Base-by-base conservation (phyloP, 305 asterid genomes). In the Ilex paraguariensis region DNA sequence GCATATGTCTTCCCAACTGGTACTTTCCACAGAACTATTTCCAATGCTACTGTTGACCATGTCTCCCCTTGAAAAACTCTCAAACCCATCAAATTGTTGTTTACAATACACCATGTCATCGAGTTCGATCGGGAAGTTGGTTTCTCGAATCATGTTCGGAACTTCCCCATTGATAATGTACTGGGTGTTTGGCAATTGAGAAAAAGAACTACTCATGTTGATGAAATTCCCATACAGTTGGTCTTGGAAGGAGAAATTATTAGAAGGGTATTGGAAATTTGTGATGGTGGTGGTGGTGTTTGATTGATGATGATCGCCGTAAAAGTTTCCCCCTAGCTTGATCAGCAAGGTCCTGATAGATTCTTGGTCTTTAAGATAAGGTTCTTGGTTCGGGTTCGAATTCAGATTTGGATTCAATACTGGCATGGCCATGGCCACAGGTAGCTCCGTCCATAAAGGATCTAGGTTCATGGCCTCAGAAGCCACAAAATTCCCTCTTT, bases 1-100 rank as follows among this genome's bases (percentile, higher is more conserved):
- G 30, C 50, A 75, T 17, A 64, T 56, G 11, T 85, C 81, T 64
- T 66, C 82, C 78, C 82, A 79, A 63, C 69, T 67, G 3, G 70
- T 57, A 61, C 70, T 63, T 62, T 71, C 77, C 46, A 57, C 67
- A 36, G 71, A 75, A 10, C 79, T 51, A 28, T 64, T 39, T 0
- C 65, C 57, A 12, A 59, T 67, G 62, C 71, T 69, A 59, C 66
- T 61, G 58, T 70, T 64, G 55, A 68, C 64, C 77, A 71, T 67
- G 32, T 72, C 84, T 51, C 53, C 57, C 14, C 66, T 58, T 54
- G 71, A 70, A 31, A 71, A 66, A 62, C 73, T 65, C 28, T 73
- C 67, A 1, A 66, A 2, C 58, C 57, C 70, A 52, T 73, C 81
- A 61, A 73, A 52, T 54, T 59, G 65, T 39, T 63, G 78, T 5